Evolutionary conservation across 2,329 filamentous ascomycete species (phyloP).

Genomic region (Pseudocercospora vitis): DNA sequence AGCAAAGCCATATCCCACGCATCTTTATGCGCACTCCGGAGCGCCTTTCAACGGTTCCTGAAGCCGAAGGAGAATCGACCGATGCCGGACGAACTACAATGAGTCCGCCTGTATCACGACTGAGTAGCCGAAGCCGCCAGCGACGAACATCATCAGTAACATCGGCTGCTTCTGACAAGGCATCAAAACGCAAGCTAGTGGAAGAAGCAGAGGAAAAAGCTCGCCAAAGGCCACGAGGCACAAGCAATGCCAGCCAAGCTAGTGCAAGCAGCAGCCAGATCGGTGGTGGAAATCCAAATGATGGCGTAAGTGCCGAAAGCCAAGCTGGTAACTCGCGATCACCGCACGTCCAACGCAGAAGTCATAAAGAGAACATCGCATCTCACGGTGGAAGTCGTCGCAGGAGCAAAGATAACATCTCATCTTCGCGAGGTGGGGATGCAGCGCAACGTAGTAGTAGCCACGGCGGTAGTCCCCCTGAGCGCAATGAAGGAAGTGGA

Average conservation of each 20-base stretch:
- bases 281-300: neutral
- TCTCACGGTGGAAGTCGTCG: neutral
- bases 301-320: neutral
- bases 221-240: conserved; percentile 27
- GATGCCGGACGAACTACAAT: conserved; percentile 19
- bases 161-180: conserved; percentile 34
- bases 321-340: neutral
- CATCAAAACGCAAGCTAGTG: conserved; percentile 35
- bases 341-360: neutral
- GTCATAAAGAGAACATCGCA: neutral
- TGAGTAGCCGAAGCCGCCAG: conserved; percentile 30
- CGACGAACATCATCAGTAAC: conserved; percentile 26
- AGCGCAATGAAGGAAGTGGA: conserved; percentile 1
- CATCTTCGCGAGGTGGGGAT: too few relatives aligned
- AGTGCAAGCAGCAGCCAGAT: conserved; percentile 15
- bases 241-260: conserved; percentile 17
- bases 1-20: conserved; percentile 12
- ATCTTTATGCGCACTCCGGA: conserved; percentile 31
- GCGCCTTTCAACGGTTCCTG: conserved; percentile 37
- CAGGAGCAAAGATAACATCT: neutral
- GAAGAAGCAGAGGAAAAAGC: conserved; percentile 37
- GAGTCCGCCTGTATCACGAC: conserved; percentile 28
- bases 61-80: conserved; percentile 26
- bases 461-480: neutral
- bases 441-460: neutral